Conservation (phyloP, 2,329 filamentous ascomycete species). For the Venturia carpophila region DNA sequence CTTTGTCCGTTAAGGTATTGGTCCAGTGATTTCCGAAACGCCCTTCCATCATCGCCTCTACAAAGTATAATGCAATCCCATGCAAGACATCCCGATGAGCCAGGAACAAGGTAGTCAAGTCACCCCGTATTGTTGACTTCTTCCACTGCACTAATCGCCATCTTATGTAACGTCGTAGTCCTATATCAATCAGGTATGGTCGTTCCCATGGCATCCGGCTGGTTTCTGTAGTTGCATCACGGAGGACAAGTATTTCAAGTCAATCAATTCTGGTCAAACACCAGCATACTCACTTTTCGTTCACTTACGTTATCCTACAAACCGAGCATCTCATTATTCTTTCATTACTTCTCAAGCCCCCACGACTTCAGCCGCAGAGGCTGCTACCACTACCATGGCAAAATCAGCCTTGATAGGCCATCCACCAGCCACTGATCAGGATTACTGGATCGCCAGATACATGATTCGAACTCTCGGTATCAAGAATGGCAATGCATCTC, state of each 20-base stretch:
- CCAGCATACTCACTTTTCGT: no score
- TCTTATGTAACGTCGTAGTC: background rate
- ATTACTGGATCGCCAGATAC: constrained; percentile 28
- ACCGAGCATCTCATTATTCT: no score
- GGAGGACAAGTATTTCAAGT: background rate
- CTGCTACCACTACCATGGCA: background rate
- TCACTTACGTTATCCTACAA: no score
- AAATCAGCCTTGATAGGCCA: constrained; percentile 21
- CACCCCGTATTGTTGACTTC: background rate
- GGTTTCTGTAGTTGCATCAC: background rate
- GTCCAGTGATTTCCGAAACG: background rate
- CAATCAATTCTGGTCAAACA: background rate
- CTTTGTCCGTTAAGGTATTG: background rate
- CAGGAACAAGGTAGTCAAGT: background rate
- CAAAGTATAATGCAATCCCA: constrained; percentile 1
- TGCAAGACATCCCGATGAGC: background rate
- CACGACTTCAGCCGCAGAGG: no score
- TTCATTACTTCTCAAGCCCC: no score
- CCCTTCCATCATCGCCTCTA: background rate
- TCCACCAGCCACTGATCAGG: constrained; percentile 25
- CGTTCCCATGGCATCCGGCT: background rate
- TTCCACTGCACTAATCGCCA: background rate
- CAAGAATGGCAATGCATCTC: constrained; percentile 22
- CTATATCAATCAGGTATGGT: background rate
- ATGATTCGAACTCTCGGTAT: constrained; percentile 23